Evolutionary conservation across 345 rosid genomes (phyloP).

Genomic region (Citropsis articulata): DNA sequence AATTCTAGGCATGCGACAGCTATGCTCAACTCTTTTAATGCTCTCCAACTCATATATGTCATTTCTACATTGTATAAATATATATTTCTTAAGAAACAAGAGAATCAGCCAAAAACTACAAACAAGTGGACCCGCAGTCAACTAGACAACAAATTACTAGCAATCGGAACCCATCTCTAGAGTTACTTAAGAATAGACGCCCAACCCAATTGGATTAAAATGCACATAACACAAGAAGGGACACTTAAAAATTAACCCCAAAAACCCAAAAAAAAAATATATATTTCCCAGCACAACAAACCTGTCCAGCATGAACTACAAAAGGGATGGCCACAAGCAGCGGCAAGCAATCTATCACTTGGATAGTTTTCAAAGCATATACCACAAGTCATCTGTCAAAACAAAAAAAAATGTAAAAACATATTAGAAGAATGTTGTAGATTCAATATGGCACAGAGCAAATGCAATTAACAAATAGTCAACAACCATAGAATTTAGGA

Average conservation of each 20-base stretch:
- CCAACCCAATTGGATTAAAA: neutral
- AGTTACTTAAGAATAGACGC: neutral
- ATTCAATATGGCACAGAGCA: neutral
- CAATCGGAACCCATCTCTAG: neutral
- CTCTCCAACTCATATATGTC: neutral
- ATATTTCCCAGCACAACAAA: conserved; percentile 18
- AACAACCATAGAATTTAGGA: neutral
- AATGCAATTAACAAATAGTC: neutral
- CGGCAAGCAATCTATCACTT: conserved; percentile 39
- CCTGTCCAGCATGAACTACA: conserved; percentile 80
- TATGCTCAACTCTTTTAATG: neutral
- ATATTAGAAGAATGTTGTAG: conserved; percentile 1
- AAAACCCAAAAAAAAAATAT: neutral
- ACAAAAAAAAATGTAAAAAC: neutral
- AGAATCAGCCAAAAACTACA: neutral
- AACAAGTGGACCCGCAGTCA: neutral
- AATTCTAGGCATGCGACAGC: neutral
- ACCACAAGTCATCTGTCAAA: conserved; percentile 63
- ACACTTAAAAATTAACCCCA: too few species aligned
- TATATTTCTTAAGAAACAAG: neutral
- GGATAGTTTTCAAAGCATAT: conserved; percentile 65
- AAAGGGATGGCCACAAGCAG: conserved; percentile 85
- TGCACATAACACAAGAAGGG: neutral
- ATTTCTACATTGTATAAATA: neutral
- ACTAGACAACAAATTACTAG: neutral